Evolutionary conservation across 1,139 yeast species (phyloP).

Genomic region (Yamadazyma mexicana): DNA sequence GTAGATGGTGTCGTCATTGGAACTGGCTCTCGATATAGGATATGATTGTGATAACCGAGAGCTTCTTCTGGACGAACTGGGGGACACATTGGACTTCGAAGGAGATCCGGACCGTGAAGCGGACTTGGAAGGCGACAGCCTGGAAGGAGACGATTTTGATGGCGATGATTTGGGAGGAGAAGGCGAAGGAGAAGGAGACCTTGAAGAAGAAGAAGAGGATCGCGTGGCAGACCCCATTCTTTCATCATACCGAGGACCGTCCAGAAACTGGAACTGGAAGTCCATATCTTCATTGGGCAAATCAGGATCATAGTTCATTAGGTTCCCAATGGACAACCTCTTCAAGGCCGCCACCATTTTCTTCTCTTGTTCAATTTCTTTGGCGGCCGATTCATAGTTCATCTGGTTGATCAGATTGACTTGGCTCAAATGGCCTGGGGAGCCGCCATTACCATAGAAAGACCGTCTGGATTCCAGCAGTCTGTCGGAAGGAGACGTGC

Average conservation of each 20-base stretch:
- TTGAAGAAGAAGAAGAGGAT: too few relatives aligned
- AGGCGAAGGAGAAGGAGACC: slow-evolving; percentile 8
- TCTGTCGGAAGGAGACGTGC: background rate
- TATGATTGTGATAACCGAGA: slow-evolving; percentile 3
- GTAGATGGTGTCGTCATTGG: background rate
- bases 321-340: slow-evolving; percentile 54
- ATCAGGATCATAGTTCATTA: slow-evolving; percentile 58
- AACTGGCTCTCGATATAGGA: background rate
- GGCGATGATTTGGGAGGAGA: slow-evolving; percentile 8
- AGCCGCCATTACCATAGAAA: slow-evolving; percentile 3
- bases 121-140: slow-evolving; percentile 1
- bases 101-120: slow-evolving; percentile 4
- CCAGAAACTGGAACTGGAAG: slow-evolving; percentile 27
- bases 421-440: background rate
- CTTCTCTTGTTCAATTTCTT: slow-evolving; percentile 55
- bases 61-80: background rate
- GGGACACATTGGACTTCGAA: background rate
- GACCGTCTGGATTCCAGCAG: background rate
- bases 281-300: slow-evolving; percentile 47
- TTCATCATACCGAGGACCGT: slow-evolving; percentile 16
- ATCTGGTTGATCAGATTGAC: slow-evolving; percentile 5
- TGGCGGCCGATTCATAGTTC: slow-evolving; percentile 40
- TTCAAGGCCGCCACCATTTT: slow-evolving; percentile 60
- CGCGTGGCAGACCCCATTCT: slow-evolving; percentile 2
- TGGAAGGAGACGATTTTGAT: background rate